phyloP scores from a whole-genome alignment of 495 filamentous ascomycete species.

The Penicillium salamii region DNA sequence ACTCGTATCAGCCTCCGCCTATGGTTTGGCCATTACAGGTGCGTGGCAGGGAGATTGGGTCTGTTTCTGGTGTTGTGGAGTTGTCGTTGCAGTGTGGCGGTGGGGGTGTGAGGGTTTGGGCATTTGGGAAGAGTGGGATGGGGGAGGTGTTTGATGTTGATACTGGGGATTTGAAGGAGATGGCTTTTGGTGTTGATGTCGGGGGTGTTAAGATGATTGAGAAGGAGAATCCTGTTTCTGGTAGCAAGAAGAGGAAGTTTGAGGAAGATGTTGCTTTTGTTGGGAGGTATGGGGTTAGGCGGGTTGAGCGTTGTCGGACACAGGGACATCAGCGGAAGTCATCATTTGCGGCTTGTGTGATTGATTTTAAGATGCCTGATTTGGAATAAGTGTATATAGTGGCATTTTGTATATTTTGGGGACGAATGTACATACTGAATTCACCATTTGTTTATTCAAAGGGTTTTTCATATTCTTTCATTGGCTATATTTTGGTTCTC shows the following conservation, averaged over 20 bases:
- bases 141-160: conserved; percentile 37
- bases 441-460: no score
- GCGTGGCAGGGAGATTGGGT: conserved; percentile 42
- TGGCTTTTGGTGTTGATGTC: conserved; percentile 37
- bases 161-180: conserved; percentile 21
- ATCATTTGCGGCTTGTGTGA: conserved; percentile 41
- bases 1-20: conserved; percentile 35
- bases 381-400: no score
- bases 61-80: conserved; percentile 35
- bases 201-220: conserved; percentile 18
- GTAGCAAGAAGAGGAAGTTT: conserved; percentile 37
- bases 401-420: conserved; percentile 3
- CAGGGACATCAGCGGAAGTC: conserved; percentile 15
- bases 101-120: conserved; percentile 41
- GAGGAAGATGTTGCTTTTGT: conserved; percentile 20
- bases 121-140: conserved; percentile 33
- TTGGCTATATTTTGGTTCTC: no score
- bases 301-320: conserved; percentile 9
- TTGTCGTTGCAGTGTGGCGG: conserved; percentile 33
- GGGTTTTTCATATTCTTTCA: no score
- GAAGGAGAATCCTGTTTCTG: no score
- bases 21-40: conserved; percentile 45
- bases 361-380: conserved; percentile 42
- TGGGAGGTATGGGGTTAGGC: conserved; percentile 24
- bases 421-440: no score